These are phyloP conservation scores for Onygena corvina DNA, from an alignment of 2,329 filamentous ascomycete genomes.

Conservation along the genomic window DNA sequence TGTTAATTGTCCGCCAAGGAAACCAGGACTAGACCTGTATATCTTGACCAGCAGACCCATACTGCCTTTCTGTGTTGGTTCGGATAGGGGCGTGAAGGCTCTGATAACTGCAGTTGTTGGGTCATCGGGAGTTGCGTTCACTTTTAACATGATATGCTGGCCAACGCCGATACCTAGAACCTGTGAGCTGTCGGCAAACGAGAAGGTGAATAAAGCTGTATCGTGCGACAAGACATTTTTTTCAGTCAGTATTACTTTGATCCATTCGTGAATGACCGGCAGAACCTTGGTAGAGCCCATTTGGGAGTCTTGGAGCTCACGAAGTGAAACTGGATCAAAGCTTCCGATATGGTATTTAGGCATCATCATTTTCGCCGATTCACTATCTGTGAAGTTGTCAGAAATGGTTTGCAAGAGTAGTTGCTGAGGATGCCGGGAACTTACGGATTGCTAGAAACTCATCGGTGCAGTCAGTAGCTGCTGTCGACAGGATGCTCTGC, in stretches of 20 bases:
- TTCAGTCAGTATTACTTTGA: conserved; percentile 54
- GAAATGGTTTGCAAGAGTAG: background rate
- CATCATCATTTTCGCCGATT: conserved; percentile 89
- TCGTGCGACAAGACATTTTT: conserved; percentile 65
- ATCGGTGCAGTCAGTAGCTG: conserved; percentile 70
- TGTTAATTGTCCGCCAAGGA: conserved; percentile 64
- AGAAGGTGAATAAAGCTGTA: conserved; percentile 69
- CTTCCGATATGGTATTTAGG: conserved; percentile 70
- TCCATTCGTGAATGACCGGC: conserved; percentile 66
- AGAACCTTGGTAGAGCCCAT: conserved; percentile 23
- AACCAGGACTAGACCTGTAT: conserved; percentile 49
- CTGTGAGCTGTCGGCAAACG: conserved; percentile 59
- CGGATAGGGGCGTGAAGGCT: conserved; percentile 74
- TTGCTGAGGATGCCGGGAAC: conserved; percentile 33
- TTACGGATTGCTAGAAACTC: conserved; percentile 87
- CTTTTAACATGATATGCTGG: conserved; percentile 74
- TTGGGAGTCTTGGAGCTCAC: conserved; percentile 30
- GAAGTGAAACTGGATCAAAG: conserved; percentile 48
- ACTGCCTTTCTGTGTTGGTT: conserved; percentile 47
- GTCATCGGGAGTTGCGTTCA: conserved; percentile 44
- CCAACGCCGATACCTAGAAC: conserved; percentile 65
- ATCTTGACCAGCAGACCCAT: conserved; percentile 73
- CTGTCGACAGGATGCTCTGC: conserved; percentile 68
- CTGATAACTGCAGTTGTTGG: conserved; percentile 59
- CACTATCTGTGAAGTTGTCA: conserved; percentile 53